Conservation (phyloP, 495 filamentous ascomycete genomes). For the Penicillium waksmanii region DNA sequence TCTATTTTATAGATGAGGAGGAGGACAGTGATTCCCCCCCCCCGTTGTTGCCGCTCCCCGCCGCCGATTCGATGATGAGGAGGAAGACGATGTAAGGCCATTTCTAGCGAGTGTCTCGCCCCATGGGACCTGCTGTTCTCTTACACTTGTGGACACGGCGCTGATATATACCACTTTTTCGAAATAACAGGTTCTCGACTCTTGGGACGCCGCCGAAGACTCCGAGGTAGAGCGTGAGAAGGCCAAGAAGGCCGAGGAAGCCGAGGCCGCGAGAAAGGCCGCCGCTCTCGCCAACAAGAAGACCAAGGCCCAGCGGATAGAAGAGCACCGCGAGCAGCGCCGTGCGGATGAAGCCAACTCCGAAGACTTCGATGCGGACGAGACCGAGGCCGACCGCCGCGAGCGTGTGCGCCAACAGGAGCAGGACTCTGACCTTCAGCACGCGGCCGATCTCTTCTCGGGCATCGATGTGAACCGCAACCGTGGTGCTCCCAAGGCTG, state of each 20-base stretch:
- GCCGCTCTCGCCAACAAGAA: slow-evolving; percentile 95
- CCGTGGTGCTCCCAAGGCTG: slow-evolving; percentile 60
- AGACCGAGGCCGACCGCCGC: slow-evolving; percentile 67
- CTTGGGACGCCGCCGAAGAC: slow-evolving; percentile 97
- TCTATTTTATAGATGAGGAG: slow-evolving; percentile 61
- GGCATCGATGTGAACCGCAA: slow-evolving; percentile 71
- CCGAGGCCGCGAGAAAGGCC: slow-evolving; percentile 85
- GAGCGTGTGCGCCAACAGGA: slow-evolving; percentile 76
- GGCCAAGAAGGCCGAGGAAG: slow-evolving; percentile 80
- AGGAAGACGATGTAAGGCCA: slow-evolving; percentile 80
- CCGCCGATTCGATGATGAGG: slow-evolving; percentile 87
- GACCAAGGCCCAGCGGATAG: slow-evolving; percentile 83
- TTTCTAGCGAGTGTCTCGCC: not conserved
- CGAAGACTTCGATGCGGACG: slow-evolving; percentile 59
- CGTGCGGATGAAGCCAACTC: slow-evolving; percentile 50
- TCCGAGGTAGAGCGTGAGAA: slow-evolving; percentile 97
- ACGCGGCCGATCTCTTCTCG: slow-evolving; percentile 91
- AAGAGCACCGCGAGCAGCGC: slow-evolving; percentile 64
- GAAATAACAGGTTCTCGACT: slow-evolving; percentile 76
- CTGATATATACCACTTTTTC: slow-evolving; percentile 13
- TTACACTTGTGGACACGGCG: not conserved
- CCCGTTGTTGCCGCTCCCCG: slow-evolving; percentile 59
- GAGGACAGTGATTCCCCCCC: slow-evolving; percentile 68
- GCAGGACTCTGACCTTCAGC: slow-evolving; percentile 84
- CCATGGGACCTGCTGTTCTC: not conserved